Evolutionary conservation across 495 filamentous ascomycete species (phyloP), one percentile per base, ranked within the genome.

Genomic region (Tuber melanosporum): DNA sequence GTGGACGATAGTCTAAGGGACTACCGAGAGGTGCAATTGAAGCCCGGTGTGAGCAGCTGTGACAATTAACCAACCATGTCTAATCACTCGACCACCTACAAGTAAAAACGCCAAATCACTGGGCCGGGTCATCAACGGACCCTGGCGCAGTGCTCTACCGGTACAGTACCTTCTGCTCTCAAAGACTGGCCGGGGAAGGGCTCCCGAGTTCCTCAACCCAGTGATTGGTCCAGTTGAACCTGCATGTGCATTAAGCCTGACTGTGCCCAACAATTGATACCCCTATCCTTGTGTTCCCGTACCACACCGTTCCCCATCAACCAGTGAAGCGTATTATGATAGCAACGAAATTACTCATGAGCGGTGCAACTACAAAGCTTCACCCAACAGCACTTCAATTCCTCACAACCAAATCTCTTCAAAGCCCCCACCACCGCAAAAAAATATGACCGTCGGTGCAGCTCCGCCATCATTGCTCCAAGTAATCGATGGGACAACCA

Each of bases 401-500:
- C 57, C 26, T 36, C 26, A 8, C 26, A 15, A 36, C 14, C 26
- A 36, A 17, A 32, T 32, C 14, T 36, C 36, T 66, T 19, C 57
- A 1, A 14, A 66, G 32, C 14, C 14, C 4, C 36, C 26, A 32
- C 8, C 26, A 7, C 57, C 26, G 57, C 26, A 36, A 5, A 41
- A 41, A 41, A 41, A 4, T 32, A 66, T 66, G 57, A 36, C 57
- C 26, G 6, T 12, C 26, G 1, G 1, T 15, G 26, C 1, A 36
- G 26, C 26, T 36, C 57, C 77, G 17, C 52, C 36, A 19, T 46
- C 71, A 9, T 62, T 79, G 32, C 45, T 74, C 71, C 41, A 73
- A 12, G 79, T 89, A 44, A 87, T 89, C 80, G 88, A 89, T 76
- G 76, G 81, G 32, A 88, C 88, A 8, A 90, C 89, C 22, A 80